Evolutionary conservation across 495 filamentous ascomycete species (phyloP).

Genomic region (Endocarpon pusillum): DNA sequence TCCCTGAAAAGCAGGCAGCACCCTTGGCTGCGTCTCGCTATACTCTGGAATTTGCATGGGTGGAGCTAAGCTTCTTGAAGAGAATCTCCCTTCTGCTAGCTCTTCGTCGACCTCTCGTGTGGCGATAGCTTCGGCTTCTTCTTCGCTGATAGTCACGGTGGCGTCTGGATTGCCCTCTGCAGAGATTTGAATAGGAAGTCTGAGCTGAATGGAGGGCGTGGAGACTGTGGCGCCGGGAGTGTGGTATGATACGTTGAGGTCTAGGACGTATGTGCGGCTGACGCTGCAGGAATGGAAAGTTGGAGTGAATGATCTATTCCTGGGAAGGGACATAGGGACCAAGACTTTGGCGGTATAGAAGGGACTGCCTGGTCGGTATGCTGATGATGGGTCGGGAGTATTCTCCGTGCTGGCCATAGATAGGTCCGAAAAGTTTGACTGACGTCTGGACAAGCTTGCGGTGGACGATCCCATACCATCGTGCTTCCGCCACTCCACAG

Average conservation of each 20-base stretch:
- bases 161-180: constrained; percentile 7
- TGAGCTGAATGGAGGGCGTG: constrained; percentile 39
- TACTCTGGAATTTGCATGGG: constrained; percentile 3
- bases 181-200: constrained; percentile 63
- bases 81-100: constrained; percentile 5
- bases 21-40: not conserved
- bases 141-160: constrained; percentile 5
- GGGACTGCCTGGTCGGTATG: constrained; percentile 18
- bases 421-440: constrained; percentile 35
- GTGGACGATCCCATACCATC: not conserved
- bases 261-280: constrained; percentile 61
- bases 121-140: constrained; percentile 9
- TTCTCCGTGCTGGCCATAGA: constrained; percentile 17
- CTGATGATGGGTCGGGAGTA: constrained; percentile 25
- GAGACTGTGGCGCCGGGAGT: constrained; percentile 35
- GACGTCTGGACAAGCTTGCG: constrained; percentile 27
- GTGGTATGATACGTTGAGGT: constrained; percentile 45
- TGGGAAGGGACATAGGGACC: constrained; percentile 60
- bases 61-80: constrained; percentile 1
- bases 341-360: constrained; percentile 54
- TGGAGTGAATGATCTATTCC: constrained; percentile 56
- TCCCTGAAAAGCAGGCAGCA: not conserved
- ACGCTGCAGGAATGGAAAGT: constrained; percentile 81
- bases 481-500: constrained; percentile 49
- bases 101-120: constrained; percentile 5